Evolutionary conservation across 371 early-diverging fungal species (phyloP).

Genomic region (Batkoa obscura): DNA sequence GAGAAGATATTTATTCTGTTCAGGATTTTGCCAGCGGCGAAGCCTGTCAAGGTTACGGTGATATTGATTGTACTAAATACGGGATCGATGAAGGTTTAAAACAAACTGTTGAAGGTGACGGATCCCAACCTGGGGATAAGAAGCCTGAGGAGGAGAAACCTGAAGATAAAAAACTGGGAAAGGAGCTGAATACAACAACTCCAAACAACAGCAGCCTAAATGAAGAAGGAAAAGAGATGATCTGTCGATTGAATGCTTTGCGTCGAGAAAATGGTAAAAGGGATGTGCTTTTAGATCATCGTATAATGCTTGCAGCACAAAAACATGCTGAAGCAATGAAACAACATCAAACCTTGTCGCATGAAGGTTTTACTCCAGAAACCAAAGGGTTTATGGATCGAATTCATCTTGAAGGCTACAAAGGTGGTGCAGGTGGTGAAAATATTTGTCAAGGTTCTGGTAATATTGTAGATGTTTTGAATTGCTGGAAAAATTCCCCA

Average conservation of each 20-base stretch:
- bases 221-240: neutral
- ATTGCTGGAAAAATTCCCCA: conserved; percentile 9
- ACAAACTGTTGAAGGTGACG: too few relatives aligned
- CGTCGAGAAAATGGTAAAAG: neutral
- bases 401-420: neutral
- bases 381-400: neutral
- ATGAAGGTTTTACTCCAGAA: neutral
- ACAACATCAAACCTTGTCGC: neutral
- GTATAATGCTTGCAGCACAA: neutral
- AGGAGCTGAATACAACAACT: too few relatives aligned
- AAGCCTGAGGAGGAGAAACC: too few relatives aligned
- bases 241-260: neutral
- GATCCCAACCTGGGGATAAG: too few relatives aligned
- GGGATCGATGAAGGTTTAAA: too few relatives aligned
- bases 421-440: neutral
- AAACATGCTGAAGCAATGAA: neutral
- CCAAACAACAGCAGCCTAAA: too few relatives aligned
- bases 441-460: neutral
- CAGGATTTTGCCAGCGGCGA: neutral
- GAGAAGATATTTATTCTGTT: neutral
- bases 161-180: too few relatives aligned
- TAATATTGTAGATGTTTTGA: neutral
- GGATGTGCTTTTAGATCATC: neutral
- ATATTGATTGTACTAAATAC: too few relatives aligned
- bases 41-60: neutral